phyloP scores from a whole-genome alignment of 495 filamentous ascomycete genomes.

The Aspergillus ostianus region DNA sequence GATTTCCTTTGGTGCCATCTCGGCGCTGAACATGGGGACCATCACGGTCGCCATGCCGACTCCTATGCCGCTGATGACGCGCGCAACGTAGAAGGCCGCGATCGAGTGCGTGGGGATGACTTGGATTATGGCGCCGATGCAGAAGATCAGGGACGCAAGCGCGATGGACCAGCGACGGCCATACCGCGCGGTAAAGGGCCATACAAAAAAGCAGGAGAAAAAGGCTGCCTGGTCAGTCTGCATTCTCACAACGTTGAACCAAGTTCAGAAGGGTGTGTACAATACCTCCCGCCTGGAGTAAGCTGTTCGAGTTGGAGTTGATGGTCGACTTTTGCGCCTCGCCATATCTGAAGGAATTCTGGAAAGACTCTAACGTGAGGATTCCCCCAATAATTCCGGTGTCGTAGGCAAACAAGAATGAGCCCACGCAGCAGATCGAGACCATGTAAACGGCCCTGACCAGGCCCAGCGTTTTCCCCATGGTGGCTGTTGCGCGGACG shows the following conservation, averaged over 20 bases:
- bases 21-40: conserved; percentile 53
- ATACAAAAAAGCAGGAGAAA: conserved; percentile 22
- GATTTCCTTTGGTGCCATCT: conserved; percentile 55
- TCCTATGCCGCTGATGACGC: conserved; percentile 55
- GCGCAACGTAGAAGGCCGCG: conserved; percentile 44
- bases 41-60: conserved; percentile 53
- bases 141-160: conserved; percentile 41
- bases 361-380: conserved; percentile 36
- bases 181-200: conserved; percentile 24
- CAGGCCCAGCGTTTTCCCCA: conserved; percentile 16
- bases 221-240: conserved; percentile 15
- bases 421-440: conserved; percentile 21
- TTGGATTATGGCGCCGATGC: conserved; percentile 43
- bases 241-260: too few relatives aligned
- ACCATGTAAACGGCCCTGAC: conserved; percentile 17
- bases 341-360: conserved; percentile 30
- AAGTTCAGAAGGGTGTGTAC: too few relatives aligned
- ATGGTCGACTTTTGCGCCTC: conserved; percentile 29
- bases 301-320: conserved; percentile 30
- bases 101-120: conserved; percentile 42
- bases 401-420: conserved; percentile 40
- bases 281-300: conserved; percentile 18
- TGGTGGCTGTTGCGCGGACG: not conserved
- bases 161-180: conserved; percentile 46
- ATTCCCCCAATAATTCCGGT: conserved; percentile 37